Evolutionary conservation across 1,284 basidiomycete species (phyloP), one percentile per base, ranked within the genome.

Genomic region (Leccinum holopus): DNA sequence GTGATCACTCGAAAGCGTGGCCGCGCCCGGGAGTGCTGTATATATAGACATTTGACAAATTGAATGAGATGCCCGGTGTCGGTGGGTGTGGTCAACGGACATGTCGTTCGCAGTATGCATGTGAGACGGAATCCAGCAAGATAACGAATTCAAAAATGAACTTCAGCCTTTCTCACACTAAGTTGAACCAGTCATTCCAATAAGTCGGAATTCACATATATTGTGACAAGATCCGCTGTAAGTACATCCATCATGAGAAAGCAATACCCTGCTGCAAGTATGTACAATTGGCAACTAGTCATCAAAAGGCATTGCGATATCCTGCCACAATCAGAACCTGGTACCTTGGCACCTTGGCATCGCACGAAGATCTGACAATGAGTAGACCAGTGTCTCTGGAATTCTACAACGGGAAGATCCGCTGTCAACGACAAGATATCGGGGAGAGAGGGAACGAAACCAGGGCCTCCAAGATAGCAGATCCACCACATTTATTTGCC

Each of bases 21-120:
- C 18, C n/a, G 5, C 18, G 5, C 12, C 32, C 33, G 10, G 10
- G 9, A 44, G 14, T 32, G 2, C 30, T 8, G 61, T 53, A 65
- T 63, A 61, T 39, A 62, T 25, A 8, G 28, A 30, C 61, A 47
- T 62, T 41, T 64, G 21, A 37, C 25, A 35, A 60, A 14, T 49
- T 49, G 11, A 44, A 44, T 37, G 39, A 35, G 21, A 57, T 33
- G 25, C 16, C 8, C 16, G 1, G 41, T 8, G 10, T 44, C 39
- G 57, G 35, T 49, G 62, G 7, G 51, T 9, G 25, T 44, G 32
- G 44, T 18, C 30, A 35, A 21, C 18, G n/a, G n/a, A 1, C 49
- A 32, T 62, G 30, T 54, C 11, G n/a, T 28, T 28, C 25, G 25
- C 58, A 59, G n/a, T 39, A 16, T 59, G 59, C 41, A 3, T 44